These are phyloP conservation scores for Vickermania spadyakhi DNA, from an alignment of 208 protist species.

Conservation along the genomic window DNA sequence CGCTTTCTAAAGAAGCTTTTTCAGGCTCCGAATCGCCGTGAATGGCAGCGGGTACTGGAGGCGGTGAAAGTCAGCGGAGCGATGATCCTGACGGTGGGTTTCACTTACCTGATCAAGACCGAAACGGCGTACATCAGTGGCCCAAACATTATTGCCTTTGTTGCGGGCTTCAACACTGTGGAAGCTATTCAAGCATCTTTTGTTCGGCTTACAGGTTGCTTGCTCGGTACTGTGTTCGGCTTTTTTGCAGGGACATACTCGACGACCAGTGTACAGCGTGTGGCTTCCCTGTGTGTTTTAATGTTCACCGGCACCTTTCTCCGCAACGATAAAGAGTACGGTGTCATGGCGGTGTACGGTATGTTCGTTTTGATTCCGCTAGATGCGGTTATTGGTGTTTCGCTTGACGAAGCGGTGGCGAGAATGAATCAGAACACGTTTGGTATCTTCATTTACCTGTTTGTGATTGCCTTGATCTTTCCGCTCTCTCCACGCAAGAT, in stretches of 20 bases:
- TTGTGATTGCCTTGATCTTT: slow-evolving; percentile 62
- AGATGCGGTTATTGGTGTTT: slow-evolving; percentile 37
- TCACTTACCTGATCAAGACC: slow-evolving; percentile 62
- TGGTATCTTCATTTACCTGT: slow-evolving; percentile 85
- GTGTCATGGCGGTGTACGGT: slow-evolving; percentile 77
- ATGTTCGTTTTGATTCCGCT: slow-evolving; percentile 85
- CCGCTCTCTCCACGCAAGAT: slow-evolving; percentile 66
- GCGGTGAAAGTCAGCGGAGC: slow-evolving; percentile 79
- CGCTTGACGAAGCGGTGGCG: slow-evolving; percentile 50
- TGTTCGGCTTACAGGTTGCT: slow-evolving; percentile 72
- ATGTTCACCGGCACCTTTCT: slow-evolving; percentile 79
- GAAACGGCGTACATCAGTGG: slow-evolving; percentile 58
- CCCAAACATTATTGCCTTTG: slow-evolving; percentile 86
- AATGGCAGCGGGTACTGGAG: slow-evolving; percentile 80
- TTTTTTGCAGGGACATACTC: slow-evolving; percentile 84
- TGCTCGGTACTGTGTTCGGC: slow-evolving; percentile 80
- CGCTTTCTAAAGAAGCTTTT: slow-evolving; percentile 43
- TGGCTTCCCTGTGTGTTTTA: slow-evolving; percentile 70
- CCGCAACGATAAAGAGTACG: slow-evolving; percentile 72
- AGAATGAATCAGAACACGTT: slow-evolving; percentile 89
- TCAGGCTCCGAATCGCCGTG: slow-evolving; percentile 36
- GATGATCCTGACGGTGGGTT: slow-evolving; percentile 77
- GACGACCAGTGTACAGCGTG: slow-evolving; percentile 43
- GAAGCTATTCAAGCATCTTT: slow-evolving; percentile 80
- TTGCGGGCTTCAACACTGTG: slow-evolving; percentile 75